Evolutionary conservation across 164 flowering plant species (phyloP), one percentile per base, ranked within the genome.

Genomic region (Pachysandra terminalis): DNA sequence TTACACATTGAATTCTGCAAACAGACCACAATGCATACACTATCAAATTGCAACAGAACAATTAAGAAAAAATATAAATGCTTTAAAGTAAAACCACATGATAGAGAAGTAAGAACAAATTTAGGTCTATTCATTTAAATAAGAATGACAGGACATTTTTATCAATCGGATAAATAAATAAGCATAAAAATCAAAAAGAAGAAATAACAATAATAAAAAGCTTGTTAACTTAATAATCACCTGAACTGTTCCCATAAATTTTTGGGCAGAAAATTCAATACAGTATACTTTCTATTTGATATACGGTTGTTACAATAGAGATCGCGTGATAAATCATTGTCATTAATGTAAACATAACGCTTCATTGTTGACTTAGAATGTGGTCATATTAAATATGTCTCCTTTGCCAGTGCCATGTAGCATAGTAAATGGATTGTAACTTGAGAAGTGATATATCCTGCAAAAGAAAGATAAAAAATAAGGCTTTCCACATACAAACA

Each of bases 181-280:
- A 40, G 10, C 45, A 5, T 5, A 10, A 5, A 19, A 63, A 60
- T 48, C 17, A 49, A 26, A 57, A 49, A 14, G 2, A 40, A 56
- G 14, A n/a, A n/a, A n/a, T n/a, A n/a, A n/a, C n/a, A n/a, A 72
- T 22, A 57, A 2, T 40, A 59, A 35, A 10, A 61, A 62, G n/a
- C 10, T 28, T 35, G 67, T 35, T 32, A 60, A 61, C 9, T 49
- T 10, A 68, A 68, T 10, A 54, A 68, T 83, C 68, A 95, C 98
- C 98, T 91, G 92, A 95, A 95, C 72, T 95, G 98, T 71, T 95
- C 98, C 96, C 89, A 90, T 76, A 95, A 78, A 68, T 94, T 94
- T 69, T 95, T 95, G 0, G 98, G 98, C 19, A 95, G 83, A 69
- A 95, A 95, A 75, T 95, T 95, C 75, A 85, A 67, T 57, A 91